phyloP scores from a whole-genome alignment of 2,329 filamentous ascomycete species.

The Tricladium varicosporioides region DNA sequence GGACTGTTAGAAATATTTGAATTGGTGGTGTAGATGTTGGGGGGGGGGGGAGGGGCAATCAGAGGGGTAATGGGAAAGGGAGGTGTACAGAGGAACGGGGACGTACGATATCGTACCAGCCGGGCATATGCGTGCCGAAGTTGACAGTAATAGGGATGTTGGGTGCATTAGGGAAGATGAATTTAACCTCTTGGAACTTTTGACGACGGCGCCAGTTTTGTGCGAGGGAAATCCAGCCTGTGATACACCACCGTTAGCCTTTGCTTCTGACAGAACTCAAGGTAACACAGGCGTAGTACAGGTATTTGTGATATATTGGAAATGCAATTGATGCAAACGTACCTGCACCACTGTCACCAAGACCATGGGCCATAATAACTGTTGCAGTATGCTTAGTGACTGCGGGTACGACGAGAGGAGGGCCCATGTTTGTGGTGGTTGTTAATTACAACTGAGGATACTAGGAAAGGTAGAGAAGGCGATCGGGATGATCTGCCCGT shows the following conservation, averaged over 20 bases:
- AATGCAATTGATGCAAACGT: not conserved
- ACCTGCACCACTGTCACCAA: conserved; percentile 73
- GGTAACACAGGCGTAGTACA: too few relatives aligned
- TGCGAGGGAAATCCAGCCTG: conserved; percentile 76
- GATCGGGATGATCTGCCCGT: not conserved
- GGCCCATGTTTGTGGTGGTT: conserved; percentile 25
- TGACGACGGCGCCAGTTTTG: conserved; percentile 81
- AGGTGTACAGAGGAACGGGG: conserved; percentile 26
- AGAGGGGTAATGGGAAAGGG: not conserved
- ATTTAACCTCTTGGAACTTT: conserved; percentile 86
- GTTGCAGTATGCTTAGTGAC: conserved; percentile 85
- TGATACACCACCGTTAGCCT: too few relatives aligned
- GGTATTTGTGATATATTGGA: too few relatives aligned
- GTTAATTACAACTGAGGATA: not conserved
- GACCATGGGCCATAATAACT: conserved; percentile 89
- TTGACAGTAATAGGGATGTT: conserved; percentile 83
- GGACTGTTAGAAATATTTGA: too few relatives aligned
- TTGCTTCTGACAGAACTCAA: too few relatives aligned
- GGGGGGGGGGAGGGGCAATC: not conserved
- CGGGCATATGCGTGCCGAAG: conserved; percentile 76
- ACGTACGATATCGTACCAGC: conserved; percentile 79
- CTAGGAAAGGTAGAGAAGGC: not conserved
- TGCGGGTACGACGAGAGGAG: conserved; percentile 68
- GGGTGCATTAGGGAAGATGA: conserved; percentile 91
- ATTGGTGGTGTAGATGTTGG: too few relatives aligned